Evolutionary conservation across 257 asterid genomes (phyloP).

Genomic region (Mentha longifolia): DNA sequence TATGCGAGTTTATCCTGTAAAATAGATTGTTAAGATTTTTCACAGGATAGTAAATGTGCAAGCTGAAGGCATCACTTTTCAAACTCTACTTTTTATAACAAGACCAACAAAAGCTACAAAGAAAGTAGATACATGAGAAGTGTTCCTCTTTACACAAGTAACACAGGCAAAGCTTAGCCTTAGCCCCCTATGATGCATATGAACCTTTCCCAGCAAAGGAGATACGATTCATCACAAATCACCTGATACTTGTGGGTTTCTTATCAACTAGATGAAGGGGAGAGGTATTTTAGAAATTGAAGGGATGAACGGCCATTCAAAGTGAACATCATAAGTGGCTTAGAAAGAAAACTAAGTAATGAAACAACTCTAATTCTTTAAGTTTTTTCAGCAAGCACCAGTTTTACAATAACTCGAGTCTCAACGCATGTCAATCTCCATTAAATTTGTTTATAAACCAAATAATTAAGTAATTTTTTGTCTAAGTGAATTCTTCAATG

Average conservation of each 20-base stretch:
- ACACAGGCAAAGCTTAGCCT: not conserved
- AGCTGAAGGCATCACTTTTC: not conserved
- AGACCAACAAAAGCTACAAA: not conserved
- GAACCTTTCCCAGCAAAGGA: not conserved
- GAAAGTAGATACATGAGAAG: not conserved
- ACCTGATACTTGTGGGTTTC: not conserved
- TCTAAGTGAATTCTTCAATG: not conserved
- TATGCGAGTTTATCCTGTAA: conserved; percentile 77
- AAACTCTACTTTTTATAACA: conserved; percentile 5
- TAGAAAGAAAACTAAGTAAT: not conserved
- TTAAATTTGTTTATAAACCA: not conserved
- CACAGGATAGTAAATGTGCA: not conserved
- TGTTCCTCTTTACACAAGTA: not conserved
- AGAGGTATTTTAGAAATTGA: not conserved
- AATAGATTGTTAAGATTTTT: conserved; percentile 13
- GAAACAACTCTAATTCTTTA: not conserved
- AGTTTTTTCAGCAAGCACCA: not conserved
- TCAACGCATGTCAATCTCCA: not conserved
- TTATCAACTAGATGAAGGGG: not conserved
- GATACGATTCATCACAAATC: not conserved
- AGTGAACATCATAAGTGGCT: not conserved
- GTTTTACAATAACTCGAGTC: not conserved
- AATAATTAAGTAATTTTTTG: not conserved
- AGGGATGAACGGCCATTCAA: conserved; percentile 1
- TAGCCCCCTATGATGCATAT: not conserved